These are phyloP conservation scores for Porphyrellus cyaneotinctus DNA, from an alignment of 768 basidiomycete species.

Conservation along the genomic window DNA sequence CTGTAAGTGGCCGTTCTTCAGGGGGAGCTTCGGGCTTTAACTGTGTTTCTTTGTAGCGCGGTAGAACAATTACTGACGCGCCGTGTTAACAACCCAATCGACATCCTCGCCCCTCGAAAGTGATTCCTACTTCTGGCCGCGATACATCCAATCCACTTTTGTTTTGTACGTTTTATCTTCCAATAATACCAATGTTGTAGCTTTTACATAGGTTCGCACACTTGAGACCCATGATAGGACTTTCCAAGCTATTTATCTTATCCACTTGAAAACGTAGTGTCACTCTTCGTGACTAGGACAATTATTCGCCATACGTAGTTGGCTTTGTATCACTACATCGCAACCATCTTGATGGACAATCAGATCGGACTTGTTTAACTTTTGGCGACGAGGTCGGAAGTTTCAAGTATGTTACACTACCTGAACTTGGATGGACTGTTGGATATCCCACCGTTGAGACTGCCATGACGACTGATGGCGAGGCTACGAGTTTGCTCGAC, in stretches of 20 bases:
- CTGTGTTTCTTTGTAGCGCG: slow-evolving; percentile 17
- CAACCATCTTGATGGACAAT: slow-evolving; percentile 3
- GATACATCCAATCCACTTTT: not conserved
- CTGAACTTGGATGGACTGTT: not conserved
- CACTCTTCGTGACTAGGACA: not conserved
- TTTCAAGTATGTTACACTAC: not conserved
- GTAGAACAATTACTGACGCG: slow-evolving; percentile 12
- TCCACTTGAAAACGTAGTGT: not conserved
- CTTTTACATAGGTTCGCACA: slow-evolving; percentile 7
- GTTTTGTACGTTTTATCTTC: slow-evolving; percentile 2
- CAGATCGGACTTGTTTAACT: not conserved
- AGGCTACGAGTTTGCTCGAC: slow-evolving; percentile 24
- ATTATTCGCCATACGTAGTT: not conserved
- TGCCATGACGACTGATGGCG: slow-evolving; percentile 22
- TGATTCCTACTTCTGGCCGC: not conserved
- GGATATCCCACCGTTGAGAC: not conserved
- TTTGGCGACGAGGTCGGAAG: not conserved
- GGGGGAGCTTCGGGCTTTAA: slow-evolving; percentile 13
- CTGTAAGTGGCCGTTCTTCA: slow-evolving; percentile 37
- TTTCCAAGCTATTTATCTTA: slow-evolving; percentile 1
- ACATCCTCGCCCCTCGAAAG: not conserved
- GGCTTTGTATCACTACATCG: slow-evolving; percentile 12
- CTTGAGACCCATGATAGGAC: not conserved
- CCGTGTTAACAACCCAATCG: slow-evolving; percentile 17
- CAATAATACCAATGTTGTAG: slow-evolving; percentile 17